Percentiles rank a stretch among this genome's conserved stretches.
phyloP scores from a whole-genome alignment of 345 rosid species.

The Brassica rapa region DNA sequence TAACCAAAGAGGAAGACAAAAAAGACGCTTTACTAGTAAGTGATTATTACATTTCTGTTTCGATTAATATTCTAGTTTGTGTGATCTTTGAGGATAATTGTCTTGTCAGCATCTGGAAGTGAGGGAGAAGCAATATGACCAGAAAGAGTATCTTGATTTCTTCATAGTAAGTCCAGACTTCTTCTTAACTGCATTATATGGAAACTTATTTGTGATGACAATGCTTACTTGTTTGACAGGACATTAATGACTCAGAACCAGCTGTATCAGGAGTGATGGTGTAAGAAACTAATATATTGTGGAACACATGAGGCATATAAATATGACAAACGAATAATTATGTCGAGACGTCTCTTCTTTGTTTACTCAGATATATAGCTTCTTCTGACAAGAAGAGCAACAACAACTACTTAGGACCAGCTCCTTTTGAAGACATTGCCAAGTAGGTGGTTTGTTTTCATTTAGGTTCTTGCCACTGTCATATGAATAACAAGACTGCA shows the following conservation, averaged over 20 bases:
- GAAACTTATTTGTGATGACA: not conserved
- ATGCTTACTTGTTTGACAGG: conserved; percentile 55
- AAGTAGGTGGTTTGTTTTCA: conserved; percentile 46
- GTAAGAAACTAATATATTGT: conserved; percentile 48
- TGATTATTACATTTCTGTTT: not conserved
- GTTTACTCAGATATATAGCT: conserved; percentile 65
- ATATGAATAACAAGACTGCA: not conserved
- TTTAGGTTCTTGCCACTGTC: not conserved
- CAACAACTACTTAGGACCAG: conserved; percentile 79
- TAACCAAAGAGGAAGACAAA: conserved; percentile 70
- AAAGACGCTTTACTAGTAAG: conserved; percentile 68
- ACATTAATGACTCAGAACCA: conserved; percentile 56
- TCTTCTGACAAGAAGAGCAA: conserved; percentile 76
- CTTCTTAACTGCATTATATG: not conserved
- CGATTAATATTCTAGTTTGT: not conserved
- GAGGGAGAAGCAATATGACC: conserved; percentile 86
- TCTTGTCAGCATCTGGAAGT: conserved; percentile 70
- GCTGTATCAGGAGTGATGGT: conserved; percentile 81
- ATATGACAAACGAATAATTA: not conserved
- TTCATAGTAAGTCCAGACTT: conserved; percentile 60
- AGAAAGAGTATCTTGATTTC: conserved; percentile 77
- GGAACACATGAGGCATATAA: not conserved
- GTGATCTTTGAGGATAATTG: not conserved
- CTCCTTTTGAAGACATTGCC: conserved; percentile 75
- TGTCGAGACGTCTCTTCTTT: conserved; percentile 2